These are phyloP conservation scores for Quercus gilva DNA, from an alignment of 306 rosid species.

Conservation along the genomic window DNA sequence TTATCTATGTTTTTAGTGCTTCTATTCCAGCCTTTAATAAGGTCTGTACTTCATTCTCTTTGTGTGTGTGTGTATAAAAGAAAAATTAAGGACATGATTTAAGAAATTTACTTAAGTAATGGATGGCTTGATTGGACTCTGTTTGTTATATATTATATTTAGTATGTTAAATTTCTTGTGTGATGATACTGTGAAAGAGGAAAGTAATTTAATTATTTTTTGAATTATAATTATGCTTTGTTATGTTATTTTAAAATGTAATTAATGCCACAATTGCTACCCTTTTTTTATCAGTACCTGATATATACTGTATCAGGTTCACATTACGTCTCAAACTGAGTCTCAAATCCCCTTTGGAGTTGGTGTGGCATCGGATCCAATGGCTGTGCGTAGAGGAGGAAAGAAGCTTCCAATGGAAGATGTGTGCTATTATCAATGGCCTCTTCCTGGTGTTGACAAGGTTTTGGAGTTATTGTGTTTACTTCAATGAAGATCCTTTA, in stretches of 20 bases:
- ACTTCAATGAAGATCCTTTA: slow-evolving; percentile 13
- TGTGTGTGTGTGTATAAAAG: no score
- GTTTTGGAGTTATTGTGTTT: slow-evolving; percentile 39
- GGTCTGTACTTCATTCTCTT: no score
- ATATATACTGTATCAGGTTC: slow-evolving; percentile 59
- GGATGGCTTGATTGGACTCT: not conserved
- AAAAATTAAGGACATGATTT: not conserved
- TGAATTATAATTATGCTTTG: not conserved
- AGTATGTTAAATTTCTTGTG: slow-evolving; percentile 8
- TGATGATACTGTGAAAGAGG: slow-evolving; percentile 14
- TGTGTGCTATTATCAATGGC: slow-evolving; percentile 89
- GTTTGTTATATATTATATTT: slow-evolving; percentile 5
- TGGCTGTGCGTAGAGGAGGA: slow-evolving; percentile 94
- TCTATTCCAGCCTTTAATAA: no score
- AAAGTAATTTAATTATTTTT: slow-evolving; percentile 12
- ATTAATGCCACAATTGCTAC: slow-evolving; percentile 1
- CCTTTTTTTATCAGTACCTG: slow-evolving; percentile 10
- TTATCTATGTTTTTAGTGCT: not conserved
- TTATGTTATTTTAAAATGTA: not conserved
- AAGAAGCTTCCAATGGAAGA: slow-evolving; percentile 96
- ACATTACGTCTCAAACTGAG: slow-evolving; percentile 53
- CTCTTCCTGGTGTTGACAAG: slow-evolving; percentile 91
- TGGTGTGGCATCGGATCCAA: slow-evolving; percentile 95
- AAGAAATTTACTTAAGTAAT: not conserved
- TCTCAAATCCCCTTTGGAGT: slow-evolving; percentile 73